Evolutionary conservation across 176 grass and related monocot genomes (phyloP), one percentile per base, ranked within the genome.

Genomic region (Miscanthus lutarioriparius): DNA sequence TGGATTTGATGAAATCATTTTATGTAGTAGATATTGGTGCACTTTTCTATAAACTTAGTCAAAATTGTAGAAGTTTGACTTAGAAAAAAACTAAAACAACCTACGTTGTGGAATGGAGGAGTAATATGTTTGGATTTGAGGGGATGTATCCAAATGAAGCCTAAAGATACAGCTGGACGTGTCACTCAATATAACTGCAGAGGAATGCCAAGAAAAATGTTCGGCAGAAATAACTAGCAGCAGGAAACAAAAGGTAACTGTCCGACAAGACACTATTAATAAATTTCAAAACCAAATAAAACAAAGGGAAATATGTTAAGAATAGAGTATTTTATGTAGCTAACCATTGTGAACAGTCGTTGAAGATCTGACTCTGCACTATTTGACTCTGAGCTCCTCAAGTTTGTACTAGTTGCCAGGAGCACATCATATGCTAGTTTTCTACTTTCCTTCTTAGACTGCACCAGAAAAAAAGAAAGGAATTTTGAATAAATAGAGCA

Each of bases 381-480:
- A 17, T 35, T 75, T 80, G 72, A 87, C n/a, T 92, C 73, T 10
- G 84, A 90, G 78, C 72, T 93, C 74, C 94, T 98, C 83, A 98
- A 88, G 82, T 77, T 81, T 77, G 80, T 63, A 80, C 92, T 98
- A 72, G 19, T 87, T 54, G 87, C 93, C 73, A 98, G 67, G 72
- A 98, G 89, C 63, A 91, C 85, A 89, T 98, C 91, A 17, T 98
- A 98, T 80, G 92, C 89, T 58, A 98, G 70, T 86, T 83, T 98
- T 91, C 96, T 95, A 71, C 83, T 90, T 87, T 88, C 91, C 72
- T 98, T 95, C 85, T 98, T 98, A 77, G 92, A 90, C 96, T 98
- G 88, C 68, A 90, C 64, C 44, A 66, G 2, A 84, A 73, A 51
- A 74, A 69, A 77, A 20, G 54, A 32, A 64, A 39, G 38, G 5